Percentiles rank a stretch among this genome's conserved stretches.
These are phyloP conservation scores for Xylaria sp. DNA, from an alignment of 2,329 filamentous ascomycete species.

Conservation along the genomic window DNA sequence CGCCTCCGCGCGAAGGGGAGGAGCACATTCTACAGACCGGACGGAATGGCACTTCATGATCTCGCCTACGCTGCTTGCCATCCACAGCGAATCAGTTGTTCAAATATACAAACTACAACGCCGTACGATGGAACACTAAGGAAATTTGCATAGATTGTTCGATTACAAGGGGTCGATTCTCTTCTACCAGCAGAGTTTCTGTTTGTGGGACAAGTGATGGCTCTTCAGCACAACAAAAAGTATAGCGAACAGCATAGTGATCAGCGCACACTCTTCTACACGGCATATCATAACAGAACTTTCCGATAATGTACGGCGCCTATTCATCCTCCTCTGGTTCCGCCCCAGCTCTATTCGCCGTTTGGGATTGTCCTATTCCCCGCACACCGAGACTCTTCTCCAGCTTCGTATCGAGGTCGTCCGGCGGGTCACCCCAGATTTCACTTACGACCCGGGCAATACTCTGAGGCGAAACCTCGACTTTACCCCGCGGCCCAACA, in stretches of 20 bases:
- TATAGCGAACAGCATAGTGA: not conserved
- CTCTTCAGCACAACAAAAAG: not conserved
- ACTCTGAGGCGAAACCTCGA: slow-evolving; percentile 83
- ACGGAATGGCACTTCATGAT: slow-evolving; percentile 35
- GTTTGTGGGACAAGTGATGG: not conserved
- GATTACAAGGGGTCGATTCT: not conserved
- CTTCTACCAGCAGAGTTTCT: not conserved
- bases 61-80: not conserved
- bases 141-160: not conserved
- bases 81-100: not conserved
- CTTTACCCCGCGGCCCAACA: slow-evolving; percentile 84
- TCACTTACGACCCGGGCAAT: slow-evolving; percentile 76
- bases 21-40: slow-evolving; percentile 43
- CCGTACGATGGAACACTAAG: not conserved
- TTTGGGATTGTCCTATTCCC: slow-evolving; percentile 39
- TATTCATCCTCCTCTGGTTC: slow-evolving; percentile 35
- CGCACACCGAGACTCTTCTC: slow-evolving; percentile 69
- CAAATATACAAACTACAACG: not conserved
- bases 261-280: not conserved
- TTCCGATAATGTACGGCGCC: not conserved
- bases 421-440: slow-evolving; percentile 65
- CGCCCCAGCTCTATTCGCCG: slow-evolving; percentile 34
- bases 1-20: slow-evolving; percentile 66
- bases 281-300: not conserved
- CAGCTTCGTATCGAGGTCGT: slow-evolving; percentile 70